Evolutionary conservation across 495 filamentous ascomycete species (phyloP), one percentile per base, ranked within the genome.

Genomic region (Penicillium cataractarum): DNA sequence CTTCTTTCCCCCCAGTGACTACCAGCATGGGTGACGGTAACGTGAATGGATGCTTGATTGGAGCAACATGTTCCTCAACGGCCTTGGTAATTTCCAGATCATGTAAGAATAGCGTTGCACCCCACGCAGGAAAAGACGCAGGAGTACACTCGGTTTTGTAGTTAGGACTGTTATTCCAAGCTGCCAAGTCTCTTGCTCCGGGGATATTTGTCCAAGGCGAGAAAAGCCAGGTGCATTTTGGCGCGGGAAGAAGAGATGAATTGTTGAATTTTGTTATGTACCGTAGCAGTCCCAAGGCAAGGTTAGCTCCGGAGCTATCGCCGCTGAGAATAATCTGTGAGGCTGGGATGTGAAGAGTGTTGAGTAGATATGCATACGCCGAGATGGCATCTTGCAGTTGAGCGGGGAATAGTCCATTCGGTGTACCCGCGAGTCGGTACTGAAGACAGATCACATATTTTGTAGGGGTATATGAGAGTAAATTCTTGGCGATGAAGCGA

Each of bases 321-420:
- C 81, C 80, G 44, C 75, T 76, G 0, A 82, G 31, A 9, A 82
- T 60, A 42, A 84, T 79, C 0, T 69, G 63, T 0, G 57, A 63
- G 2, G 78, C 57, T 2, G 70, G 70, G 33, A 80, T 74, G 3
- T 62, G 55, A 3, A 75, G 68, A 0, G 67, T 68, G 27, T 66
- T 59, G 15, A 79, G 51, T 2, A 83, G 74, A 52, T 76, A 74
- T 9, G 62, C 57, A 58, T 81, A 80, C 0, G 79, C 65, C 2
- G 80, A 73, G 27, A 83, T 61, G 8, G 72, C 78, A 57, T 83
- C 81, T 70, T 83, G 82, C 1, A 82, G 55, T 2, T 74, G 72
- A 6, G 80, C 81, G 5, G 82, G 80, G 48, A 82, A 82, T 6
- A 67, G 71, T 7, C 73, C 68, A 24, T 65, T 64, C 4, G 59